Conservation (phyloP, 352 stramenopile genomes). For the Halophytophthora batemanensis region DNA sequence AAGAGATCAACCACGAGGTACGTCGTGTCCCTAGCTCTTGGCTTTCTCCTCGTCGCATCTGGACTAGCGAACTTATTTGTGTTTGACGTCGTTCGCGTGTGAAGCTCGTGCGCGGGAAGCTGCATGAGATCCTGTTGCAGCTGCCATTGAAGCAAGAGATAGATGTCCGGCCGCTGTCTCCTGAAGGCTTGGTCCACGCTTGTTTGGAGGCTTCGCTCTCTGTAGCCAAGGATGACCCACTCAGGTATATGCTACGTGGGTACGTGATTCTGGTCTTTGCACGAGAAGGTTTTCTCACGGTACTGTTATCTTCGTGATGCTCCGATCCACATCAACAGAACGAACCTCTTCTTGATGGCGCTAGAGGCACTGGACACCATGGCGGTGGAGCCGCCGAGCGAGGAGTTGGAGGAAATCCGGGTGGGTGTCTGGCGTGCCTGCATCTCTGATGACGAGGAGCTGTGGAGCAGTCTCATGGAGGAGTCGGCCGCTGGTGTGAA, state of each 20-base stretch:
- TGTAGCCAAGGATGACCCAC: slow-evolving; percentile 39
- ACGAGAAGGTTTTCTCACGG: not conserved
- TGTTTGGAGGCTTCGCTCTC: slow-evolving; percentile 50
- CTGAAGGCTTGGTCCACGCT: slow-evolving; percentile 41
- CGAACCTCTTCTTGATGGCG: slow-evolving; percentile 66
- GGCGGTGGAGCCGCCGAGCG: slow-evolving; percentile 21
- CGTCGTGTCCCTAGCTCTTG: too few species aligned
- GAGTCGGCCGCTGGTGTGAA: slow-evolving; percentile 56
- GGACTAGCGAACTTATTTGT: slow-evolving; percentile 1
- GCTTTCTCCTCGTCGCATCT: not conserved
- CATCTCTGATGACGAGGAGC: slow-evolving; percentile 45
- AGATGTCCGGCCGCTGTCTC: slow-evolving; percentile 32
- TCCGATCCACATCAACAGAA: slow-evolving; percentile 21
- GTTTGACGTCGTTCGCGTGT: slow-evolving; percentile 6
- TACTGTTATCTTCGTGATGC: slow-evolving; percentile 1
- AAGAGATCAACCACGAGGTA: slow-evolving; percentile 72
- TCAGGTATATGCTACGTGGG: slow-evolving; percentile 31
- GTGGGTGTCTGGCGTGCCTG: slow-evolving; percentile 53
- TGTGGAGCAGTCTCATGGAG: slow-evolving; percentile 53
- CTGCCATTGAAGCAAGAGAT: slow-evolving; percentile 42
- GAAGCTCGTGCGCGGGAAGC: slow-evolving; percentile 47
- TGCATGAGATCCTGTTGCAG: slow-evolving; percentile 65
- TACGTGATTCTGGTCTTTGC: not conserved
- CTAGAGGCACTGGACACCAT: slow-evolving; percentile 67
- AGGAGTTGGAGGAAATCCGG: slow-evolving; percentile 49